Evolutionary conservation across 2,329 filamentous ascomycete genomes (phyloP).

Genomic region (Colletotrichum simmondsii): DNA sequence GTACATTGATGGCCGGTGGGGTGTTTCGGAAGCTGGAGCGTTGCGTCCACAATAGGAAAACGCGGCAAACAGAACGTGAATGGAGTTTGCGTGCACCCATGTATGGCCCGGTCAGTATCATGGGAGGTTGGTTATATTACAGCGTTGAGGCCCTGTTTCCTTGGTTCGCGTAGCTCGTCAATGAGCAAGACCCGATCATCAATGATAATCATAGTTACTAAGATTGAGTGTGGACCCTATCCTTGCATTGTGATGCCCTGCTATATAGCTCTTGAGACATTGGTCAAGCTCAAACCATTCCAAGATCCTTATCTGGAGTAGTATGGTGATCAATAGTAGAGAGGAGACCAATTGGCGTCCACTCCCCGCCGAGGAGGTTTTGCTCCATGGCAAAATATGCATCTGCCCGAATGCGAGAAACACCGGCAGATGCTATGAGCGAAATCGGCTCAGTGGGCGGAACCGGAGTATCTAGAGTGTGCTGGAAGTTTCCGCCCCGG

Average conservation of each 20-base stretch:
- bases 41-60: constrained; percentile 37
- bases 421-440: not conserved
- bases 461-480: not conserved
- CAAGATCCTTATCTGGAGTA: constrained; percentile 46
- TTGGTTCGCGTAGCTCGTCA: not conserved
- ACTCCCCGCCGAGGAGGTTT: constrained; percentile 41
- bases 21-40: constrained; percentile 37
- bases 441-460: not conserved
- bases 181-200: not conserved
- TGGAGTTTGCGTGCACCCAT: not conserved
- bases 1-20: constrained; percentile 39
- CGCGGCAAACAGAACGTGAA: not conserved
- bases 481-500: not conserved
- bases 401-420: constrained; percentile 42
- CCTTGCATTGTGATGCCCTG: not conserved
- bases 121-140: not conserved
- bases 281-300: not conserved
- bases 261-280: not conserved
- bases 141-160: not conserved
- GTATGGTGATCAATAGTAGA: constrained; percentile 48
- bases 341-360: constrained; percentile 46
- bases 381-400: constrained; percentile 47
- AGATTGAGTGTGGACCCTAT: not conserved
- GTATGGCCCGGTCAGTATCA: not conserved
- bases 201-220: constrained; percentile 10